These are phyloP conservation scores for Durio zibethinus DNA, from an alignment of 345 rosid species.

Conservation along the genomic window DNA sequence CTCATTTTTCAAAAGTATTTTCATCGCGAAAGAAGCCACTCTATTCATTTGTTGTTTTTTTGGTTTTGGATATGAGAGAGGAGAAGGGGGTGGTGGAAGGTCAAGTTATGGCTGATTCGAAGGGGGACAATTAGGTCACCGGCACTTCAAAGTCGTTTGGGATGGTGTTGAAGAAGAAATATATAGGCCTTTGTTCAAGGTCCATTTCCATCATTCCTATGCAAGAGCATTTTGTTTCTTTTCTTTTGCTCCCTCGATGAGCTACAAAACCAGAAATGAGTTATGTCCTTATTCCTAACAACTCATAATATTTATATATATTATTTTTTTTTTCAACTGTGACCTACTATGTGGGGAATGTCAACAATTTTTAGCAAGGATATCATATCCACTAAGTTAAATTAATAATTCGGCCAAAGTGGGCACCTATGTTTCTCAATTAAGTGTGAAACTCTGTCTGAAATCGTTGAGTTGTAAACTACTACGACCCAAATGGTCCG, in stretches of 20 bases:
- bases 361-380: too few species aligned
- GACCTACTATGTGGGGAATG: too few species aligned
- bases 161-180: constrained; percentile 11
- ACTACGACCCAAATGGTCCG: constrained; percentile 19
- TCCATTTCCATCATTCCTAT: constrained; percentile 1
- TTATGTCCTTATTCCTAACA: too few species aligned
- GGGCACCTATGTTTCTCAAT: neutral
- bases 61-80: neutral
- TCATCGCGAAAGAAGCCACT: too few species aligned
- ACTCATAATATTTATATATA: too few species aligned
- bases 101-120: constrained; percentile 18
- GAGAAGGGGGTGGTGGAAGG: neutral
- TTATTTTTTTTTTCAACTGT: too few species aligned
- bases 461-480: neutral
- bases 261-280: neutral
- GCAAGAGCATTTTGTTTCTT: neutral
- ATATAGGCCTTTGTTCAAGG: neutral
- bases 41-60: too few species aligned
- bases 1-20: too few species aligned
- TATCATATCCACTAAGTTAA: too few species aligned
- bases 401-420: neutral
- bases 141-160: constrained; percentile 10
- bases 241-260: constrained; percentile 12
- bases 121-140: constrained; percentile 14
- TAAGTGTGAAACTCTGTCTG: neutral